Conservation (phyloP, 768 basidiomycete species). For the Coprinellus aureogranulatus region DNA sequence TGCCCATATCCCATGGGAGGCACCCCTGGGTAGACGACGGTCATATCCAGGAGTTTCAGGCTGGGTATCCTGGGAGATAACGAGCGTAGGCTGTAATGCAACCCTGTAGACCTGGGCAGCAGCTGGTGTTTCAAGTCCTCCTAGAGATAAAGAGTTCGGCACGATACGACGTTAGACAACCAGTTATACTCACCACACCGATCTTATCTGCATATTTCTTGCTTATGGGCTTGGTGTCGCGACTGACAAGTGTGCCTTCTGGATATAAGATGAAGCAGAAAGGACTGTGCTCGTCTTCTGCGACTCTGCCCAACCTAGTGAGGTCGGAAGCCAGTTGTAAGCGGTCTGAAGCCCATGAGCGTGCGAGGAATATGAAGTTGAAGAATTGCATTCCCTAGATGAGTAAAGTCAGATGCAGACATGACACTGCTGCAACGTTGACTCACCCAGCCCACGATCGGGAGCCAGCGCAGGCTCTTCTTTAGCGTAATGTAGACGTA, state of each 20-base stretch:
- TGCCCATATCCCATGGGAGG: conserved; percentile 82
- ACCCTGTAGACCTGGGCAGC: conserved; percentile 88
- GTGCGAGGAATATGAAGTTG: conserved; percentile 88
- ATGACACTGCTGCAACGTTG: background rate
- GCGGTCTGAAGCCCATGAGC: conserved; percentile 87
- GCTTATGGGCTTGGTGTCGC: conserved; percentile 80
- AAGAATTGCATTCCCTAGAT: conserved; percentile 90
- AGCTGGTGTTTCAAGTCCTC: conserved; percentile 77
- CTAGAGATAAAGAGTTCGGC: conserved; percentile 38
- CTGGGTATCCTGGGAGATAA: conserved; percentile 74
- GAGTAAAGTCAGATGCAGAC: background rate
- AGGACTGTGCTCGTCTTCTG: conserved; percentile 66
- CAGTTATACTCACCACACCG: conserved; percentile 64
- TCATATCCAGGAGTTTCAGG: conserved; percentile 85
- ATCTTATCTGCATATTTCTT: conserved; percentile 85
- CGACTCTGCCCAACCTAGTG: conserved; percentile 63
- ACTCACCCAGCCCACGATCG: conserved; percentile 84
- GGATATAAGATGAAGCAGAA: conserved; percentile 88
- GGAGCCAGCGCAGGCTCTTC: conserved; percentile 80
- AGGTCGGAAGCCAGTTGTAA: conserved; percentile 63
- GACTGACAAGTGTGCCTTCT: conserved; percentile 92
- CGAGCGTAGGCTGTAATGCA: conserved; percentile 80
- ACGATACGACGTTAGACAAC: background rate
- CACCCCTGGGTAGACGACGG: conserved; percentile 87
- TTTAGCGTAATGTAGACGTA: conserved; percentile 91